Conservation (phyloP, 1,139 yeast species). For the Entelexis paramagnoliae region DNA sequence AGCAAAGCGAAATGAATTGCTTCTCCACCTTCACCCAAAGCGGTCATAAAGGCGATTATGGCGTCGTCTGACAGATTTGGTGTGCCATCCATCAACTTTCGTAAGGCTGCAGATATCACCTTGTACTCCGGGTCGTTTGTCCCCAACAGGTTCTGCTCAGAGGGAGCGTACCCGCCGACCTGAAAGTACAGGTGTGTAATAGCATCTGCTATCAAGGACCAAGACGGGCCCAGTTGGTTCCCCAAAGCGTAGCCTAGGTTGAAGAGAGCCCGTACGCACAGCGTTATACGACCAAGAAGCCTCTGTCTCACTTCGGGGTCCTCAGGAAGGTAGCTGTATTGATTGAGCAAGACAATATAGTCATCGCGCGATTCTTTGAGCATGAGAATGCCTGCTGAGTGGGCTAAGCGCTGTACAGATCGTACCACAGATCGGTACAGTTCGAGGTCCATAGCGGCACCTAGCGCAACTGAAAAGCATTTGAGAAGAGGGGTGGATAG, state of each 20-base stretch:
- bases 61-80: conserved; percentile 20
- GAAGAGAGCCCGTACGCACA: conserved; percentile 63
- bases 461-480: conserved; percentile 43
- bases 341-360: conserved; percentile 48
- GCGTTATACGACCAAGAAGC: conserved; percentile 40
- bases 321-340: conserved; percentile 24
- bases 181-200: conserved; percentile 58
- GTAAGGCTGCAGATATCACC: conserved; percentile 46
- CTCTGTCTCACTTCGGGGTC: conserved; percentile 10
- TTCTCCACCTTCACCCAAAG: conserved; percentile 3
- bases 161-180: conserved; percentile 33
- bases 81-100: conserved; percentile 55
- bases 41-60: conserved; percentile 10
- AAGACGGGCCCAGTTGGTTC: conserved; percentile 51
- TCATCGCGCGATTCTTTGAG: conserved; percentile 48
- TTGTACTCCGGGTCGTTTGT: conserved; percentile 37
- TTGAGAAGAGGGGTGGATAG: conserved; percentile 19
- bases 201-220: conserved; percentile 59
- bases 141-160: conserved; percentile 23
- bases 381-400: conserved; percentile 68
- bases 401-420: conserved; percentile 68
- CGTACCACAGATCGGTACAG: conserved; percentile 53
- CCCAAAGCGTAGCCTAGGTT: conserved; percentile 75
- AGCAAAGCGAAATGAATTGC: conserved; percentile 10
- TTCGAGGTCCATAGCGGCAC: conserved; percentile 59